phyloP scores from a whole-genome alignment of 2,329 filamentous ascomycete genomes.

The Colletotrichum cereale region DNA sequence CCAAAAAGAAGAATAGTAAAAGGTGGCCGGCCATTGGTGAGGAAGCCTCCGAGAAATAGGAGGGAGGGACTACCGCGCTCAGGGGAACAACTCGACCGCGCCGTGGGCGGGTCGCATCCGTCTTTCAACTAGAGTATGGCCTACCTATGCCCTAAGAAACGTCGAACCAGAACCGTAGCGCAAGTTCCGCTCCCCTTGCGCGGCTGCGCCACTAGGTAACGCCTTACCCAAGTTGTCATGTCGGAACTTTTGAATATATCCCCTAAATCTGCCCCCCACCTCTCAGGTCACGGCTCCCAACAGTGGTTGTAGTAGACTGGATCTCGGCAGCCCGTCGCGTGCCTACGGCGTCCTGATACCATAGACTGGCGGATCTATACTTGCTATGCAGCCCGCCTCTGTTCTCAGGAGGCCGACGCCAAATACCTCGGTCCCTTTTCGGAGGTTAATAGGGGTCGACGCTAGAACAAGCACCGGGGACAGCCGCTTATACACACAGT shows the following conservation, averaged over 20 bases:
- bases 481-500: not conserved
- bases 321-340: conserved; percentile 17
- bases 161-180: not conserved
- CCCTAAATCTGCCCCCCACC: not conserved
- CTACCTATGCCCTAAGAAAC: not conserved
- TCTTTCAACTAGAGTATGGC: not conserved
- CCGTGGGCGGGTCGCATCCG: not conserved
- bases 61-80: not conserved
- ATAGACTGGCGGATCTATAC: conserved; percentile 3
- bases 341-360: conserved; percentile 21
- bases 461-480: not conserved
- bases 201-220: conserved; percentile 17
- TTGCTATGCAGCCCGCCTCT: not conserved
- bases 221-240: conserved; percentile 10
- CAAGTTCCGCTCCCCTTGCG: not conserved
- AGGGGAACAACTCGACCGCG: not conserved
- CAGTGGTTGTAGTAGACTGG: conserved; percentile 27
- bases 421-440: conserved; percentile 17
- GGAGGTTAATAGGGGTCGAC: conserved; percentile 4
- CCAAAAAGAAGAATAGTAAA: too few species aligned
- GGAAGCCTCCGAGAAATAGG: not conserved
- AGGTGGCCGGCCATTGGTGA: not conserved
- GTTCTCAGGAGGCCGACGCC: not conserved
- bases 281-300: not conserved
- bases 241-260: not conserved